phyloP scores from a whole-genome alignment of 768 basidiomycete species.

The Cyathus striatus region DNA sequence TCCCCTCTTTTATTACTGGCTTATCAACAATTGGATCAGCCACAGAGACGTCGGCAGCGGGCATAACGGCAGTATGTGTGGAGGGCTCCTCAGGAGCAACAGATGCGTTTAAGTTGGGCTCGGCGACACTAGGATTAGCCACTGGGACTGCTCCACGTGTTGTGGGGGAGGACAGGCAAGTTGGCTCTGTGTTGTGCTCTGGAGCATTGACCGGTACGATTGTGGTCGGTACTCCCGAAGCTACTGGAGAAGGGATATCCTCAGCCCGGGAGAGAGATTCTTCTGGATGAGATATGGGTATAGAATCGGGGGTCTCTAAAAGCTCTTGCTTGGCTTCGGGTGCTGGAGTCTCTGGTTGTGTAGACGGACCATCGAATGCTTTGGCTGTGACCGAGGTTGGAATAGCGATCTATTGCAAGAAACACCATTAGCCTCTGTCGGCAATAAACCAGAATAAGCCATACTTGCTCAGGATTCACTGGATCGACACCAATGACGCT shows the following conservation, averaged over 20 bases:
- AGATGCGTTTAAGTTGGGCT: background rate
- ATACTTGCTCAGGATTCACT: slow-evolving; percentile 28
- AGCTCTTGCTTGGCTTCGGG: too few species aligned
- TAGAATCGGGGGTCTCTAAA: too few species aligned
- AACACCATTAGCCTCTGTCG: slow-evolving; percentile 1
- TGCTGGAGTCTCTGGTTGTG: too few species aligned
- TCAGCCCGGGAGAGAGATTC: background rate
- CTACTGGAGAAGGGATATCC: slow-evolving; percentile 11
- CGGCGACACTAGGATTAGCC: too few species aligned
- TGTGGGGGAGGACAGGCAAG: background rate
- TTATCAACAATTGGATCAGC: slow-evolving; percentile 3
- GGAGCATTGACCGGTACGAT: slow-evolving; percentile 35
- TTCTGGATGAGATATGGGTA: too few species aligned
- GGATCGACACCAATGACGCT: slow-evolving; percentile 34
- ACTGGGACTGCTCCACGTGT: too few species aligned
- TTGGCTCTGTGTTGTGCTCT: slow-evolving; percentile 27
- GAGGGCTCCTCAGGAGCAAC: background rate
- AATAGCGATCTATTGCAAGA: slow-evolving; percentile 18
- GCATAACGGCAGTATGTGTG: background rate
- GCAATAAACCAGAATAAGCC: slow-evolving; percentile 4
- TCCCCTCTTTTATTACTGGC: slow-evolving; percentile 5
- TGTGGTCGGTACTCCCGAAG: slow-evolving; percentile 28
- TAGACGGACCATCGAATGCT: too few species aligned
- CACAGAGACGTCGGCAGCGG: slow-evolving; percentile 1
- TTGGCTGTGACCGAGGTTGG: too few species aligned